Evolutionary conservation across 1,139 yeast genomes (phyloP), one percentile per base, ranked within the genome.

Genomic region (Tardiomyces blankii): DNA sequence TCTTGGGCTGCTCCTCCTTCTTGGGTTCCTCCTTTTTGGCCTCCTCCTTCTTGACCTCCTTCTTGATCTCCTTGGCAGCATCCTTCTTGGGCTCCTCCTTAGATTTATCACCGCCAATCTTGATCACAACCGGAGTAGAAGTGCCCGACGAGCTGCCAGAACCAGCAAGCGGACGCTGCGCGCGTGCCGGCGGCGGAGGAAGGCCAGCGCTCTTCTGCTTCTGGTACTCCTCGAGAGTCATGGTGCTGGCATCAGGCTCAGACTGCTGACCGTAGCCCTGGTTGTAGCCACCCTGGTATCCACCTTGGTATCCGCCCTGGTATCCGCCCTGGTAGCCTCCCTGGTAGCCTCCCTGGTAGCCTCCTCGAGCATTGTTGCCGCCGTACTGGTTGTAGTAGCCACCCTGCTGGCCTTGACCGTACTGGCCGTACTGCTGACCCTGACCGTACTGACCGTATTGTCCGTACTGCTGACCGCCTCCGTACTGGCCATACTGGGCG

Each of bases 151-250:
- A 3, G 39, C 18, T 35, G 9, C 19, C 39, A 19, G 11, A 8
- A 13, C 32, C 39, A 18, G 39, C 39, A 16, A 30, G 35, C 5
- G 35, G 35, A 5, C 35, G 35, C 25, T 21, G 25, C 5, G 35
- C 16, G 5, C 35, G 35, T 12, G 35, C 35, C 16, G 35, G 35
- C 35, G 39, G 50, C 66, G 55, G 51, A 53, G 54, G 52, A 48
- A 64, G 60, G 48, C 61, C 54, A 33, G 62, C 70, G 50, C 72
- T 68, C 61, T 81, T 77, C 64, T 81, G 82, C 62, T 82, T 82
- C 66, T 86, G 85, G 68, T 80, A 87, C 60, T 88, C 95, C 48
- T 88, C 95, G 58, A 88, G 73, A 38, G 94, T 79, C 88, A 86
- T 80, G 45, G 91, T 93, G 45, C 48, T 52, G 38, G 47, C 51